Evolutionary conservation across 805 yeast species (phyloP).

Genomic region (Henningerozyma blattae): DNA sequence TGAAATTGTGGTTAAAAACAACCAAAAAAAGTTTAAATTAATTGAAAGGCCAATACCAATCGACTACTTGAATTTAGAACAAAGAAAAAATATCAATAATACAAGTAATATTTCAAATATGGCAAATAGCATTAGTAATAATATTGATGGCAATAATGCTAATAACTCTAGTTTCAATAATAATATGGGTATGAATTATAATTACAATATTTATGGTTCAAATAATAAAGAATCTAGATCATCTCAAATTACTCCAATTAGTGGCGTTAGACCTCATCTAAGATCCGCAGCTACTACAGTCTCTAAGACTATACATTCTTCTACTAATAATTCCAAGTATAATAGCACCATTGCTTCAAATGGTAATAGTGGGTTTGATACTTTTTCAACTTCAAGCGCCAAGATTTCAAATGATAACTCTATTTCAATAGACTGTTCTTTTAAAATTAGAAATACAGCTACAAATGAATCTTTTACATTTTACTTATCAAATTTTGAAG

Average conservation of each 20-base stretch:
- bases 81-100: conserved; percentile 20
- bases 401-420: conserved; percentile 11
- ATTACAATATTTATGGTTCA: conserved; percentile 6
- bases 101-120: neutral
- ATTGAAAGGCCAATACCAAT: conserved; percentile 50
- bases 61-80: conserved; percentile 43
- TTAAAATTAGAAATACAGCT: conserved; percentile 48
- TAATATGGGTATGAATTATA: too few species aligned
- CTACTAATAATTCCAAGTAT: conserved; percentile 2
- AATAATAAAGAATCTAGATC: neutral
- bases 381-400: neutral
- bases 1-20: conserved; percentile 36
- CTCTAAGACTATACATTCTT: conserved; percentile 7
- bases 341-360: neutral
- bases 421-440: conserved; percentile 16
- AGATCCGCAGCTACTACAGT: conserved; percentile 13
- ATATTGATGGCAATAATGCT: conserved; percentile 2
- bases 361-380: neutral
- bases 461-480: conserved; percentile 43
- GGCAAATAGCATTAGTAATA: too few species aligned
- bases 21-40: conserved; percentile 27
- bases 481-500: conserved; percentile 34
- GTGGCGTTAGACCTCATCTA: conserved; percentile 13
- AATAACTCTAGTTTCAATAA: conserved; percentile 2
- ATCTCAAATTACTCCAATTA: conserved; percentile 9